Base-by-base conservation (phyloP, 2,329 filamentous ascomycete genomes). In the Xylariales sp. region DNA sequence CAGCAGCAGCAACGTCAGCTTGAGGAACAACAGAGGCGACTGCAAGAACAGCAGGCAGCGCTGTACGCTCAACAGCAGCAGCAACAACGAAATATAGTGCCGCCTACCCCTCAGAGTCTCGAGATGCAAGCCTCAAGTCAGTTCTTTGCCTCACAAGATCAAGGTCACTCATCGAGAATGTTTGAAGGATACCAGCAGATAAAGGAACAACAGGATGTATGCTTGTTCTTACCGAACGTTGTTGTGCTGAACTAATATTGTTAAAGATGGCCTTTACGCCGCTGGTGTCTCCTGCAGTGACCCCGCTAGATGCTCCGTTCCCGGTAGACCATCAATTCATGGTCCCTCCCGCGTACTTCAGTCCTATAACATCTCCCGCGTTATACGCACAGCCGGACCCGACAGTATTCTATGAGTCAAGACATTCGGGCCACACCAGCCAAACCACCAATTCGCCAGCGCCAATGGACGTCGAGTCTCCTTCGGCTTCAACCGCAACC, bases 241-340 rank as follows among this genome's bases (percentile, higher is more conserved):
- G 48, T 67, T 43, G 56, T 58, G 36, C 54, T 72, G 76, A 65
- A 78, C 75, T 68, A 71, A 77, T 78, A 65, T 69, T 72, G 60
- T 54, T 52, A 34, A 75, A 91, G 88, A 89, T 93, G 86, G 84
- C 89, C 9, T 94, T 94, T 76, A 95, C 92, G 2, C 93, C 93
- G 0, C 85, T 95, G 36, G 92, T 93, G 10, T 94, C 93, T 18
- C 93, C 93, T n/a, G 93, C 92, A 4, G 92, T 95, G 50, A 94
- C 92, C 1, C 92, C 93, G 28, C 84, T 94, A 58, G 93, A 94
- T 75, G 84, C 87, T 49, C 89, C 90, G 71, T 93, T 93, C 76
- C 83, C 86, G 53, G 81, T 87, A 67, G 86, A 89, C 30, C 80
- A 80, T 39, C 81, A 83, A 55, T 93, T 89, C 73, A 85, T 87